Evolutionary conservation across 2,329 filamentous ascomycete species (phyloP).

Genomic region (Didymella sp.): DNA sequence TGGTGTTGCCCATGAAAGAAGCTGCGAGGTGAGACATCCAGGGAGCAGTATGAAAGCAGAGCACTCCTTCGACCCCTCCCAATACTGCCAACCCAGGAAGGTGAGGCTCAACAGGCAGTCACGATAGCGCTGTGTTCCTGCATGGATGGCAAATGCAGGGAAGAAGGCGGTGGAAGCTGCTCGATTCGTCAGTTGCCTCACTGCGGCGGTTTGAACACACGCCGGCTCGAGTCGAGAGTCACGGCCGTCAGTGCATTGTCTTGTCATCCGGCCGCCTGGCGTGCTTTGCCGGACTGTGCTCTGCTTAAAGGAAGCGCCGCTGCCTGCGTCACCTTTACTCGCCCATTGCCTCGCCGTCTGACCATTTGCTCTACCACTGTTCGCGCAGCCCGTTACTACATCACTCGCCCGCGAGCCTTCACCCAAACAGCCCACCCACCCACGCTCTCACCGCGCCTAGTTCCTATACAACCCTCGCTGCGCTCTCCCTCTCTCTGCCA

Average conservation of each 20-base stretch:
- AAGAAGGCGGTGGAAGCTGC: constrained; percentile 18
- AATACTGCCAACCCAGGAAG: not conserved
- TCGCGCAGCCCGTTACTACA: not conserved
- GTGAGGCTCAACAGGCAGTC: constrained; percentile 11
- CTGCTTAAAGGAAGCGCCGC: constrained; percentile 21
- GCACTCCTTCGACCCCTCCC: not conserved
- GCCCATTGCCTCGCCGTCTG: constrained; percentile 12
- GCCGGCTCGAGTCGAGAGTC: constrained; percentile 18
- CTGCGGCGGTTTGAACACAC: constrained; percentile 12
- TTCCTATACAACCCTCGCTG: constrained; percentile 4
- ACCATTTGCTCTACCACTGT: constrained; percentile 3
- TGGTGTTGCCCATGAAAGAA: constrained; percentile 10
- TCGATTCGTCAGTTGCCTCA: constrained; percentile 16
- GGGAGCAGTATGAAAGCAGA: not conserved
- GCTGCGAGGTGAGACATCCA: constrained; percentile 4
- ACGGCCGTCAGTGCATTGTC: constrained; percentile 20
- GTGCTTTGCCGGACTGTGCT: constrained; percentile 18
- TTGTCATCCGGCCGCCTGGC: constrained; percentile 19
- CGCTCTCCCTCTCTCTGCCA: not conserved
- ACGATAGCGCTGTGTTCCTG: constrained; percentile 15
- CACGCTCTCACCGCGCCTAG: constrained; percentile 4
- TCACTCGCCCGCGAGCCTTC: constrained; percentile 6
- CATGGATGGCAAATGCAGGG: constrained; percentile 13
- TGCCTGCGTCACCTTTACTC: constrained; percentile 15
- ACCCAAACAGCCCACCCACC: constrained; percentile 2